Evolutionary conservation across 2,329 filamentous ascomycete species (phyloP), one percentile per base, ranked within the genome.

Genomic region (Colletotrichum navitas): DNA sequence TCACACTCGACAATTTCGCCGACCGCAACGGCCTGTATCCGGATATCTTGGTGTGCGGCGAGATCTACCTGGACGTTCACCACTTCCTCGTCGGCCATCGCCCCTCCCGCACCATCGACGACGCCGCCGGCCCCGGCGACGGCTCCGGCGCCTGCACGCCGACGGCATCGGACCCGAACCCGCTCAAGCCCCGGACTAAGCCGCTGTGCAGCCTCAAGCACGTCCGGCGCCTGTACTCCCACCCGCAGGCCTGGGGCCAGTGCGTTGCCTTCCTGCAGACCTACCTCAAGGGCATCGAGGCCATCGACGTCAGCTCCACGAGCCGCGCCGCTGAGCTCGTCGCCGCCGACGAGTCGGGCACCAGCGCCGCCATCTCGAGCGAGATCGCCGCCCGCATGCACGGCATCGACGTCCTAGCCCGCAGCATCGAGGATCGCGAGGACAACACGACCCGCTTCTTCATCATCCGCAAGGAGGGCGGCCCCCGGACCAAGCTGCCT

Each of bases 221-320:
- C 76, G 87, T 98, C 77, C 88, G 87, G 76, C 91, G 92, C 77
- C 82, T 99, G 51, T 97, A 97, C 84, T 96, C 94, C 32, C 96
- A 99, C 81, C 95, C 95, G 12, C 96, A 99, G 82, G 96, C 94
- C 36, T 97, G 96, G 86, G 94, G 94, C 34, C 96, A 99, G 83
- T 98, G 95, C 81, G 90, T 91, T 55, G 81, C 79, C 11, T 97
- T 97, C 81, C 87, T 98, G 34, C 85, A 87, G 11, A 84, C 86
- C 36, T 85, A 93, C 76, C 88, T 97, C 73, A 91, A 90, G 75
- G 89, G 89, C 55, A 86, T 92, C n/a, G 94, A 97, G 83, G 88
- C 91, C 63, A 89, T 95, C 71, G 95, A 98, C 79, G 92, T 94
- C 54, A 92, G 91, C 72, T 96, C 93, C 36, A 99, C 96, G 7